Evolutionary conservation across 495 filamentous ascomycete genomes (phyloP).

Genomic region (Aspergillus bertholletiae): DNA sequence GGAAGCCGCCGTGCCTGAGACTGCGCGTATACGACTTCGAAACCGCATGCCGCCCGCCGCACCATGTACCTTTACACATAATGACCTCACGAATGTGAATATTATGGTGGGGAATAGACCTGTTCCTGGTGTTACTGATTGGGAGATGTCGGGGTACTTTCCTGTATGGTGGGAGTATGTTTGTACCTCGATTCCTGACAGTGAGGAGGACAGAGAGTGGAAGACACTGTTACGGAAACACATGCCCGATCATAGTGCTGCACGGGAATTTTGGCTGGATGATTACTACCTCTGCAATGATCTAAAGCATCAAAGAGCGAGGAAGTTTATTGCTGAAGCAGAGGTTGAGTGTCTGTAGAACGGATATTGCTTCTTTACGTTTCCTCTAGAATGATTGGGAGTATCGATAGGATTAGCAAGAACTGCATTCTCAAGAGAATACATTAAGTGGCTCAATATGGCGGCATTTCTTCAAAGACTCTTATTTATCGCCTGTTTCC

Average conservation of each 20-base stretch:
- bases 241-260: constrained; percentile 21
- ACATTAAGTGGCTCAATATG: too few relatives aligned
- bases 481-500: too few relatives aligned
- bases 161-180: constrained; percentile 28
- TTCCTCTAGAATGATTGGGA: too few relatives aligned
- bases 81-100: constrained; percentile 33
- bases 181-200: constrained; percentile 6
- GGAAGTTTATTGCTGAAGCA: constrained; percentile 3
- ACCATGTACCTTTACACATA: constrained; percentile 34
- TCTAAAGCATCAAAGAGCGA: background rate
- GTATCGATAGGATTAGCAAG: too few relatives aligned
- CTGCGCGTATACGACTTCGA: constrained; percentile 15
- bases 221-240: constrained; percentile 19
- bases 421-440: too few relatives aligned
- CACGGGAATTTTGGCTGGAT: constrained; percentile 18
- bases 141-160: constrained; percentile 23
- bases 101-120: constrained; percentile 30
- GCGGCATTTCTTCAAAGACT: too few relatives aligned
- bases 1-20: constrained; percentile 13
- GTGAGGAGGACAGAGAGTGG: constrained; percentile 22
- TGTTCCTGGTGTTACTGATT: constrained; percentile 23
- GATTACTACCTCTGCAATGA: constrained; percentile 10
- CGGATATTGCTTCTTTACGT: too few relatives aligned
- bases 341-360: background rate
- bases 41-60: constrained; percentile 22